Evolutionary conservation across 768 basidiomycete genomes (phyloP).

Genomic region (Ramaria rubella): DNA sequence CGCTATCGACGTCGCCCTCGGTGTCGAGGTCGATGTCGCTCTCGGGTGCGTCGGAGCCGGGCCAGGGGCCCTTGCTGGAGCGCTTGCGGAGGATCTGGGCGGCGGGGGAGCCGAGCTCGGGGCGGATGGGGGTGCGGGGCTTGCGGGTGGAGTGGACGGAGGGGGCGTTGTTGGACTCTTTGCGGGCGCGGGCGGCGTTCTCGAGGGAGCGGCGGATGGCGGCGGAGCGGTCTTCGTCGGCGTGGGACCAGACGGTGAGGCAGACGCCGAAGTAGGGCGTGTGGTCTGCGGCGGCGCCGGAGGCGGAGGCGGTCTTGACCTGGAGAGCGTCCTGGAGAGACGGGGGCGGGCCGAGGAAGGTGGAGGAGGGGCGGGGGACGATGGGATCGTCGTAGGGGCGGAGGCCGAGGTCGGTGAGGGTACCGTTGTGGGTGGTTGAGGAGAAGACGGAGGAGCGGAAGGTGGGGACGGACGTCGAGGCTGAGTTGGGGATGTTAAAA

Average conservation of each 20-base stretch:
- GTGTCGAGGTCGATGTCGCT: conserved; percentile 44
- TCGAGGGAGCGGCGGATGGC: conserved; percentile 83
- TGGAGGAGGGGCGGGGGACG: conserved; percentile 64
- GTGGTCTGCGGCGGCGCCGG: conserved; percentile 15
- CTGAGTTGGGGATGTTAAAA: conserved; percentile 75
- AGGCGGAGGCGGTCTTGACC: conserved; percentile 16
- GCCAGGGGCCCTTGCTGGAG: conserved; percentile 40
- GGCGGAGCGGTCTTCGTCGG: conserved; percentile 77
- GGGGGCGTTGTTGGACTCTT: conserved; percentile 71
- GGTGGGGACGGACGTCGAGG: conserved; percentile 59
- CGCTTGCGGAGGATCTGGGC: conserved; percentile 54
- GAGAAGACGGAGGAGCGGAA: conserved; percentile 72
- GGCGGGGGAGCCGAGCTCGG: conserved; percentile 23
- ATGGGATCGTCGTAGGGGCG: conserved; percentile 76
- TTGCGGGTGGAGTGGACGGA: conserved; percentile 61
- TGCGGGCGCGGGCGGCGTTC: conserved; percentile 52
- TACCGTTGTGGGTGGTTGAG: conserved; percentile 31
- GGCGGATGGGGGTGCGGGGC: conserved; percentile 29
- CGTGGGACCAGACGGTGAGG: conserved; percentile 93
- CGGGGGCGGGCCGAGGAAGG: conserved; percentile 72
- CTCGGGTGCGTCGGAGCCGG: conserved; percentile 47
- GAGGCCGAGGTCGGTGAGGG: conserved; percentile 47
- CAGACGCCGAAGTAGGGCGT: conserved; percentile 83
- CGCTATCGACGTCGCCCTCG: conserved; percentile 67
- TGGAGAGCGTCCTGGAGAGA: conserved; percentile 36